Conservation (phyloP, 805 yeast species). For the Isabelozyma pseudorhagii region DNA sequence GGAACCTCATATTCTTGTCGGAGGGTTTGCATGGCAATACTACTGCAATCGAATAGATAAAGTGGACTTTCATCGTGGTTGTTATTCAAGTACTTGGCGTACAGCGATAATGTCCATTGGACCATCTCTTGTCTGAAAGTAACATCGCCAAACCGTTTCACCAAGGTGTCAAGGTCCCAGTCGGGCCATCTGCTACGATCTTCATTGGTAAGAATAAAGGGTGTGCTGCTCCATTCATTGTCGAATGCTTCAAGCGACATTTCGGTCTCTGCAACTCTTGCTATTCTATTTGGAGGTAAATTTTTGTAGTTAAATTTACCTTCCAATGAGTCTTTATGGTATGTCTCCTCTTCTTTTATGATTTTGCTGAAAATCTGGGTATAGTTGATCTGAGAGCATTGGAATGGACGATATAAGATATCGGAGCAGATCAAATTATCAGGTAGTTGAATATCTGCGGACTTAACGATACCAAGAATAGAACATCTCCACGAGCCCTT, state of each 20-base stretch:
- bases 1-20: slow-evolving; percentile 56
- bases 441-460: slow-evolving; percentile 44
- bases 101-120: slow-evolving; percentile 67
- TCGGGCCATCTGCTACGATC: slow-evolving; percentile 53
- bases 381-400: slow-evolving; percentile 72
- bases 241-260: slow-evolving; percentile 48
- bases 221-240: slow-evolving; percentile 45
- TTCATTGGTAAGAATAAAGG: slow-evolving; percentile 55
- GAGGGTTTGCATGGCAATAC: slow-evolving; percentile 60
- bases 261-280: slow-evolving; percentile 45
- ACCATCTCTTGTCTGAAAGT: slow-evolving; percentile 83
- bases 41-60: slow-evolving; percentile 79
- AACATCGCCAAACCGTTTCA: slow-evolving; percentile 53
- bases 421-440: slow-evolving; percentile 67
- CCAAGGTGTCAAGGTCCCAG: slow-evolving; percentile 56
- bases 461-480: slow-evolving; percentile 35
- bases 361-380: slow-evolving; percentile 43
- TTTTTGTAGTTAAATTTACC: slow-evolving; percentile 6
- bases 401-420: slow-evolving; percentile 76
- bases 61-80: slow-evolving; percentile 83
- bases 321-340: slow-evolving; percentile 18
- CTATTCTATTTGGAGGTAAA: slow-evolving; percentile 45
- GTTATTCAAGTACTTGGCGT: slow-evolving; percentile 53
- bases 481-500: slow-evolving; percentile 79
- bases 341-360: slow-evolving; percentile 42